Evolutionary conservation across 768 basidiomycete genomes (phyloP), one percentile per base, ranked within the genome.

Genomic region (Lactarius deliciosus): DNA sequence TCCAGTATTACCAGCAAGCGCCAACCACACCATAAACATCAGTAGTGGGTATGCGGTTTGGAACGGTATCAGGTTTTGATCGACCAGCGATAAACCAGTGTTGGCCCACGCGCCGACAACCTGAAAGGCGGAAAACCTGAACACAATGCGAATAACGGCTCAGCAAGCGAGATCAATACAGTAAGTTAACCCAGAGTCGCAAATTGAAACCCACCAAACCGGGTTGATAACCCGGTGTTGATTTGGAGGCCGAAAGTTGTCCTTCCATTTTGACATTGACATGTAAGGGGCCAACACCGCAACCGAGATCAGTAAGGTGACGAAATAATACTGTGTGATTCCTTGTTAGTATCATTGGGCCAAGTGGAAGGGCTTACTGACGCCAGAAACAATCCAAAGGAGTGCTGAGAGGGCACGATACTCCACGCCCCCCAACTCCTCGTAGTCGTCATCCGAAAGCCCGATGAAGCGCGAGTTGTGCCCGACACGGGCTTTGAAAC

Each of bases 391-490:
- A 38, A 94, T 82, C 89, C 91, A 95, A 16, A 92, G 76, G 55
- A 96, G 75, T 10, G 36, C 11, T 38, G 36, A 38, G 36, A 38
- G 77, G 7, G 90, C 91, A 13, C 94, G 83, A 74, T 91, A 98
- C 75, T 98, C 96, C 11, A 96, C 87, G 15, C 95, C 94, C 5
- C 94, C 96, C 6, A 98, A 79, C 73, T 96, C 93, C 66, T 96
- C 92, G 72, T 90, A 78, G 69, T 97, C 88, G 54, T 92, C 91
- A 18, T 85, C 81, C 0, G 87, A 90, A 58, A 96, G 76, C 71
- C 77, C 36, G 10, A 38, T 89, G 84, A 74, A 96, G 94, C 5
- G 87, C 82, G 63, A 97, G 86, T 75, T 97, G 94, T 1, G 89
- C 79, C 90, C 36, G 92, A 16, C 77, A 75, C 71, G 79, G 82